Evolutionary conservation across 2,329 filamentous ascomycete species (phyloP), one percentile per base, ranked within the genome.

Genomic region (Stachybotrys chlorohalonatus): DNA sequence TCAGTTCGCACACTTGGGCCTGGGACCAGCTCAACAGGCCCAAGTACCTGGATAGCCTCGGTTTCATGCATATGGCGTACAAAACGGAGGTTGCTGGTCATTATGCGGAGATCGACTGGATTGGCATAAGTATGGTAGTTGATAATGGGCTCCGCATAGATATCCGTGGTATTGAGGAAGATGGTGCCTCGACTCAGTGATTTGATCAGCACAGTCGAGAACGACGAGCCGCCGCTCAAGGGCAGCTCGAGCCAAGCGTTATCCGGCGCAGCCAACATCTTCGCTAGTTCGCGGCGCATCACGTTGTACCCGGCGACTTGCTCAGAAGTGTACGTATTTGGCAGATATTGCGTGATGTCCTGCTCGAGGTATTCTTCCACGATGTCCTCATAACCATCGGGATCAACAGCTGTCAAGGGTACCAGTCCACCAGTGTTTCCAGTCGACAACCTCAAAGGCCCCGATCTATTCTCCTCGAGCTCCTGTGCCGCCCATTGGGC

Each of bases 141-240:
- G 55, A 81, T 80, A 13, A 75, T 63, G 0, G 80, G 80, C 13
- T 74, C 70, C 49, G 80, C 79, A 17, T 75, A 75, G 0, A 79
- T 79, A 60, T 82, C 73, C 0, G 73, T 66, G 1, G 78, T 80
- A 45, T 69, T 70, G 7, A 82, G 73, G 1, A 64, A 72, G 9
- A 83, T 77, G 1, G 73, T 76, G n/a, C 80, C 80, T 3, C 58
- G 54, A 17, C 53, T 52, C 17, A 58, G 50, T 6, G 39, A 49
- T 53, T 59, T 58, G 56, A 57, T 58, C 24, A 56, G 49, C 11
- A 59, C 56, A 7, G 51, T 36, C 6, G 55, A 55, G 42, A 56
- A 17, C 45, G 13, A 13, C 52, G 52, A 17, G 47, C 51, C 11
- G 56, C 56, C 31, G 39, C 48, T 45, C 11, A 57, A 42, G 1